Base-by-base conservation (phyloP, 2,329 filamentous ascomycete species). In the Chaetoscypha palmicola region DNA sequence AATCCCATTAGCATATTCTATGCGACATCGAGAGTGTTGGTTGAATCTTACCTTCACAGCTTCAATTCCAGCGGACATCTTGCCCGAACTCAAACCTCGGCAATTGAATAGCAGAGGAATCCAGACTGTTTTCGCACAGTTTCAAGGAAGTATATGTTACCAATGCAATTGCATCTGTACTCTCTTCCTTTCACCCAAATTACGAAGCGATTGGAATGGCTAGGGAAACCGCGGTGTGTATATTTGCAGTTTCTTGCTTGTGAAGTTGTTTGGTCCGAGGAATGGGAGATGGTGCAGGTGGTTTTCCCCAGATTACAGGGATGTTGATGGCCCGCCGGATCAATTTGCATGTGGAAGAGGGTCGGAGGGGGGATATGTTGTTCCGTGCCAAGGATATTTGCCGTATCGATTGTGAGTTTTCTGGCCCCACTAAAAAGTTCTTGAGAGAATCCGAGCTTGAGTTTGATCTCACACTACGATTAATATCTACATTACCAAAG, bases 61-160 rank as follows among this genome's bases (percentile, higher is more conserved):
- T 45, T 54, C 53, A 49, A 58, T 42, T 46, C n/a, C n/a, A n/a
- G 35, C 41, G 31, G 57, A 57, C 57, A 56, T 58, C 34, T 37
- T 59, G 41, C 42, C 36, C 31, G 16, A 37, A 40, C 38, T 4
- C 35, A 45, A 53, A 51, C 57, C 57, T 56, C 51, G 57, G 58
- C 38, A 58, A 54, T 39, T 52, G 43, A 21, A 20, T 31, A 16
- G 14, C 16, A 16, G 26, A 38, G 38, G 23, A 38, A 36, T 34
- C 22, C 30, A 24, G 22, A 24, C 40, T 47, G 51, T 47, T 39
- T 45, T 30, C 36, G 45, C 48, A 49, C 40, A 48, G 39, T 19
- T 32, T 46, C 32, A 36, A 33, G 19, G 26, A 8, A 14, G 5
- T 24, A 28, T 28, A 32, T 46, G 49, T 41, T 56, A 56, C 49